These are phyloP conservation scores for Trametes maxima DNA, from an alignment of 768 basidiomycete genomes.

Conservation along the genomic window DNA sequence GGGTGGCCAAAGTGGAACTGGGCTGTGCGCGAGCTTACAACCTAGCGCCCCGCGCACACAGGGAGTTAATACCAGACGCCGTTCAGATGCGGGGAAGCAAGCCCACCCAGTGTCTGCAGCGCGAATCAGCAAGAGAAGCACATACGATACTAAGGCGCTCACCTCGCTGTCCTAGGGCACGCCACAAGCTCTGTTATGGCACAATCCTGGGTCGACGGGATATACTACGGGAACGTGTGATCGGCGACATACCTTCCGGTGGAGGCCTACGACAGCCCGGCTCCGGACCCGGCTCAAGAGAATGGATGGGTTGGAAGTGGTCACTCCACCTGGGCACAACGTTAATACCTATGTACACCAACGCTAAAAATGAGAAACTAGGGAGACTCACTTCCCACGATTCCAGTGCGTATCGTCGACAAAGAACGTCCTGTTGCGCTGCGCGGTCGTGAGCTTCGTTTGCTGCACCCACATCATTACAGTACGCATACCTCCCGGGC, in stretches of 20 bases:
- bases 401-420: slow-evolving; percentile 75
- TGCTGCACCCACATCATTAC: neutral
- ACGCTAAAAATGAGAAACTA: neutral
- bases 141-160: slow-evolving; percentile 5
- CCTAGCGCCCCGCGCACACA: slow-evolving; percentile 35
- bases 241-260: slow-evolving; percentile 52
- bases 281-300: slow-evolving; percentile 61
- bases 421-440: slow-evolving; percentile 69
- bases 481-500: slow-evolving; percentile 56
- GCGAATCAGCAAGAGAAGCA: slow-evolving; percentile 16
- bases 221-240: neutral
- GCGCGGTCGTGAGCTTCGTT: slow-evolving; percentile 4
- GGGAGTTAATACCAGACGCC: neutral
- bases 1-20: slow-evolving; percentile 62
- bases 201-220: neutral
- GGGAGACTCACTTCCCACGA: slow-evolving; percentile 58
- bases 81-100: neutral
- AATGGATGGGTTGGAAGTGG: slow-evolving; percentile 58
- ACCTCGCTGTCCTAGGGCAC: slow-evolving; percentile 73
- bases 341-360: neutral
- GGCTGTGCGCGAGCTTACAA: slow-evolving; percentile 65
- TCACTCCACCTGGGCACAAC: slow-evolving; percentile 57
- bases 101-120: slow-evolving; percentile 63
- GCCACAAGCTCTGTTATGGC: slow-evolving; percentile 59
- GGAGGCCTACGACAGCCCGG: slow-evolving; percentile 64